Evolutionary conservation across 805 yeast species (phyloP).

Genomic region (Wickerhamomyces chaumierensis): DNA sequence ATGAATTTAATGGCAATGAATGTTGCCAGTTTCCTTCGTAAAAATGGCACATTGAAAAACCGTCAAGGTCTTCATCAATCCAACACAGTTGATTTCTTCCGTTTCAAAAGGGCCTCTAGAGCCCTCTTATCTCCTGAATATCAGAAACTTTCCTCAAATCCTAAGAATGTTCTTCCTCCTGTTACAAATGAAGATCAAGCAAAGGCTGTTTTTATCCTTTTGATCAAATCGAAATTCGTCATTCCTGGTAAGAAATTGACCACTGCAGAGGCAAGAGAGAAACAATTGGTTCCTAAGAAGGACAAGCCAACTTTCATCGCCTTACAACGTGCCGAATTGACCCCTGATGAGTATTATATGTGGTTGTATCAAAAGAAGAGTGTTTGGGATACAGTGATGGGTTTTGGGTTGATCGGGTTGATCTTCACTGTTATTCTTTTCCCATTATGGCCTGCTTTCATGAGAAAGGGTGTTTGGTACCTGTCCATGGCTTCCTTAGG

Average conservation of each 20-base stretch:
- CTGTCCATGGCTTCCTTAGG: constrained; percentile 68
- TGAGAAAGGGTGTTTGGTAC: constrained; percentile 90
- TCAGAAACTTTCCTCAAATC: constrained; percentile 35
- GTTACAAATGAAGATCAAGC: constrained; percentile 45
- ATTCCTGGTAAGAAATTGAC: constrained; percentile 69
- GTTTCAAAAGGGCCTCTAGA: constrained; percentile 73
- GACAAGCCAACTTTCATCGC: constrained; percentile 50
- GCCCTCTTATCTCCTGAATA: constrained; percentile 71
- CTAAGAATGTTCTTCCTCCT: constrained; percentile 35
- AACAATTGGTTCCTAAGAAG: constrained; percentile 52
- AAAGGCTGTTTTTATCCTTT: constrained; percentile 45
- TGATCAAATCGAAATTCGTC: constrained; percentile 66
- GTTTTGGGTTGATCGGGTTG: constrained; percentile 39
- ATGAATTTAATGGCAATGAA: constrained; percentile 48
- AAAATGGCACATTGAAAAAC: constrained; percentile 58
- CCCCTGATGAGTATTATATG: constrained; percentile 61
- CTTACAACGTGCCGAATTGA: constrained; percentile 44
- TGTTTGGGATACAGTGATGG: constrained; percentile 29
- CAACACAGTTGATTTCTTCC: constrained; percentile 69
- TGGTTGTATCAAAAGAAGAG: constrained; percentile 74
- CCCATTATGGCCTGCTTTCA: constrained; percentile 90
- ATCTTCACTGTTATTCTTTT: constrained; percentile 60
- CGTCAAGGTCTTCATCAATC: constrained; percentile 72
- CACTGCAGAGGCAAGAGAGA: constrained; percentile 51
- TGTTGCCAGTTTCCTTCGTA: constrained; percentile 62